phyloP scores from a whole-genome alignment of 1,284 basidiomycete genomes.

The Irpex sp. region DNA sequence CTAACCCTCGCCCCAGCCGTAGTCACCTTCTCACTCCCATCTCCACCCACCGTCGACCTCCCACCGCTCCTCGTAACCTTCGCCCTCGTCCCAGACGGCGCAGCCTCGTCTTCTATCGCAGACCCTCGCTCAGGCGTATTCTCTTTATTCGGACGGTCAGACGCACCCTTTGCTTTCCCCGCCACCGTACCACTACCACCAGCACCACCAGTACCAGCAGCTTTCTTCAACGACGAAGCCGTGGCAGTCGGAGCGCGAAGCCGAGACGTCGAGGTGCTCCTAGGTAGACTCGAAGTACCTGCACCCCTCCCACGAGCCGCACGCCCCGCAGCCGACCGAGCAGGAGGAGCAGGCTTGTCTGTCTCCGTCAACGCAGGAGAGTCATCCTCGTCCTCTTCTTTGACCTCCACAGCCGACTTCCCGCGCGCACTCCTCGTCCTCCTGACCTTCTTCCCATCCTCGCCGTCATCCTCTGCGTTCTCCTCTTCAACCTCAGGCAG shows the following conservation, averaged over 20 bases:
- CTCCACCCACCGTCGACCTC: slow-evolving; percentile 15
- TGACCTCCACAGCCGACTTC: slow-evolving; percentile 17
- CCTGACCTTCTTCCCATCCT: slow-evolving; percentile 12
- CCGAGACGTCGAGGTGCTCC: background rate
- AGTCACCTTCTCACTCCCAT: slow-evolving; percentile 9
- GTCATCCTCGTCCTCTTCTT: slow-evolving; percentile 22
- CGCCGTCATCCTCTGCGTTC: slow-evolving; percentile 14
- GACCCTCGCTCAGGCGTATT: slow-evolving; percentile 30
- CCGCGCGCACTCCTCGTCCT: slow-evolving; percentile 21
- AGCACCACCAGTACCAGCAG: background rate
- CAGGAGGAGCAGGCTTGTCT: slow-evolving; percentile 7
- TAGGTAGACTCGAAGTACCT: slow-evolving; percentile 1
- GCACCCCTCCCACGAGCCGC: background rate
- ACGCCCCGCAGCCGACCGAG: slow-evolving; percentile 6
- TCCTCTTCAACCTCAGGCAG: slow-evolving; percentile 16
- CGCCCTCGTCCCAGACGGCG: slow-evolving; percentile 8
- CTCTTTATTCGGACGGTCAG: slow-evolving; percentile 28
- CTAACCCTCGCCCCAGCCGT: slow-evolving; percentile 16
- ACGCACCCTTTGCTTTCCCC: slow-evolving; percentile 14
- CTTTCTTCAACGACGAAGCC: slow-evolving; percentile 5
- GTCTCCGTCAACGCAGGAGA: slow-evolving; percentile 1
- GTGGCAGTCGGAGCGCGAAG: background rate
- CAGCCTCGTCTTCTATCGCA: slow-evolving; percentile 19
- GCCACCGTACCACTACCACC: background rate
- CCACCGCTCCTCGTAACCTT: slow-evolving; percentile 14